Evolutionary conservation across 805 yeast species (phyloP), one percentile per base, ranked within the genome.

Genomic region (Starmerella scarabaei): DNA sequence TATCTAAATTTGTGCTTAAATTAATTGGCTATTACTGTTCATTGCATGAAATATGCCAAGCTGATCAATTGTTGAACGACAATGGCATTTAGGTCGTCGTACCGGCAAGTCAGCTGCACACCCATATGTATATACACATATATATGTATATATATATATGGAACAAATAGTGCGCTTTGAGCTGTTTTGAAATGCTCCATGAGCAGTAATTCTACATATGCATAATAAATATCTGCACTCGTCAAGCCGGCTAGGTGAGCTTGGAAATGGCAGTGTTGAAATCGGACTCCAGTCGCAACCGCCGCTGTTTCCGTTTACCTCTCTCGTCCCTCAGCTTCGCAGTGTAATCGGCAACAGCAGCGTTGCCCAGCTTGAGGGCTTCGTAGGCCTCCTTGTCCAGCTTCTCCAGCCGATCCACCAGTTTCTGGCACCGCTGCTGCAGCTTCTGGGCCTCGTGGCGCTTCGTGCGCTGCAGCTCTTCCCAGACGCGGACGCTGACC

Each of bases 231-330:
- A n/a, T n/a, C n/a, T n/a, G n/a, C n/a, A n/a, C n/a, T 7, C 26
- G 26, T 23, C 11, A 23, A 7, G 7, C 26, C 26, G 26, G 9
- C 7, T 23, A 11, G 7, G 26, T 33, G 27, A 44, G 43, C 37
- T 35, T 43, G 4, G 33, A 23, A 30, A 45, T 46, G 8, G 50
- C 47, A 18, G 21, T 16, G 8, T 15, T 21, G 34, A 40, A 41
- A 15, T 46, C 48, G 27, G 41, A 19, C 30, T 46, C 50, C 12
- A 46, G 33, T 14, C 39, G 38, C 9, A 37, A 41, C 4, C 50
- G 29, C 15, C 41, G 42, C 26, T 33, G 21, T 31, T 43, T 45
- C 19, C 47, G 45, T 12, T 8, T 32, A 20, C 20, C 37, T 11
- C 44, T 33, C 35, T 47, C 44, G 16, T 33, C 38, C 14, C 38